Conservation (phyloP, 345 rosid species). For the Barbarea vulgaris region DNA sequence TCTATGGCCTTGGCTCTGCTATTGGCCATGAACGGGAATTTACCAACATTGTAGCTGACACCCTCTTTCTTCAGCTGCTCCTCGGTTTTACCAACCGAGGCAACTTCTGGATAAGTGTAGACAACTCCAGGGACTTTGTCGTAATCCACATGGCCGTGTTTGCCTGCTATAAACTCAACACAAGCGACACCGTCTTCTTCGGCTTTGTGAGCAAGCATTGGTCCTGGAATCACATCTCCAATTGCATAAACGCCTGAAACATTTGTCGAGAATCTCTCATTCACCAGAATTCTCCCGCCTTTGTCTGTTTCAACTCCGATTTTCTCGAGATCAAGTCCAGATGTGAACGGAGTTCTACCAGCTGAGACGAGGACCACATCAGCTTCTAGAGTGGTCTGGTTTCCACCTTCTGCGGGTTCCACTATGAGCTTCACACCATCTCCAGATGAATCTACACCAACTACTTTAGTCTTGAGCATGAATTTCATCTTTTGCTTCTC, state of each 20-base stretch:
- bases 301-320: constrained; percentile 94
- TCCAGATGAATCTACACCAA: constrained; percentile 79
- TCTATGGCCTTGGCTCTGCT: constrained; percentile 99
- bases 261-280: constrained; percentile 78
- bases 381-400: constrained; percentile 83
- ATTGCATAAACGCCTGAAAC: constrained; percentile 88
- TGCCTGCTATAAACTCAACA: constrained; percentile 95
- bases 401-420: constrained; percentile 91
- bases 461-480: constrained; percentile 97
- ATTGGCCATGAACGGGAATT: constrained; percentile 97
- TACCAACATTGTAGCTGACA: constrained; percentile 77
- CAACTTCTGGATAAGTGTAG: constrained; percentile 98
- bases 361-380: constrained; percentile 97
- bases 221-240: constrained; percentile 99
- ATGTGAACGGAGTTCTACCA: constrained; percentile 86
- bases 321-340: constrained; percentile 90
- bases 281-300: constrained; percentile 75
- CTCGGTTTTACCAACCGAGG: constrained; percentile 95
- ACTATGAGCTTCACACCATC: constrained; percentile 76
- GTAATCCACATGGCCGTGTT: constrained; percentile 94
- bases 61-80: constrained; percentile 93
- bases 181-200: constrained; percentile 99
- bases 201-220: constrained; percentile 99
- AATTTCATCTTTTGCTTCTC: constrained; percentile 99
- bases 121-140: constrained; percentile 98